Evolutionary conservation across 2,329 filamentous ascomycete genomes (phyloP).

Genomic region (Pestalotiopsis sp.): DNA sequence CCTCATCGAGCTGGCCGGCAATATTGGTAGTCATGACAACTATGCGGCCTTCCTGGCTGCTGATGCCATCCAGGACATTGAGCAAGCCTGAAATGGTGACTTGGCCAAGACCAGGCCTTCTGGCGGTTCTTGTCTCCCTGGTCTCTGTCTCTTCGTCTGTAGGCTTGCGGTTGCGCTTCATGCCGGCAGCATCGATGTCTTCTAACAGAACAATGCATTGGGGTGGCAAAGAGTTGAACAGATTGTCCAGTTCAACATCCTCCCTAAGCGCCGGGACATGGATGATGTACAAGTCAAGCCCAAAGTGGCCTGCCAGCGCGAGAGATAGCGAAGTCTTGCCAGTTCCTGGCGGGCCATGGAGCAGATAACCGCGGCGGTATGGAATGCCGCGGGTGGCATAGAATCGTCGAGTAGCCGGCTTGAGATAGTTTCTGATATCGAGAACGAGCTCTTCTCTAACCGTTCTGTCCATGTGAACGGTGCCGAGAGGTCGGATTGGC

Average conservation of each 20-base stretch:
- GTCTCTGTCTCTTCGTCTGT: constrained; percentile 9
- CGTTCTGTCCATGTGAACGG: constrained; percentile 36
- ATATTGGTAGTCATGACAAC: constrained; percentile 72
- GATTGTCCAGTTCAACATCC: constrained; percentile 29
- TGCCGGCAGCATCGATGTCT: constrained; percentile 55
- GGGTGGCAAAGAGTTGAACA: constrained; percentile 33
- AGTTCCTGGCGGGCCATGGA: constrained; percentile 72
- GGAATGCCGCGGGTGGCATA: constrained; percentile 74
- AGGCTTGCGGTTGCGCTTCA: constrained; percentile 37
- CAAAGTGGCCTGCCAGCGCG: constrained; percentile 67
- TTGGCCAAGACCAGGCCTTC: constrained; percentile 62
- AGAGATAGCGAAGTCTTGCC: constrained; percentile 78
- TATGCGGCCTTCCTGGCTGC: constrained; percentile 68
- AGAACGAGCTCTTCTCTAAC: constrained; percentile 64
- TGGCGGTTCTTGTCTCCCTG: background rate
- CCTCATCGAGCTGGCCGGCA: constrained; percentile 65
- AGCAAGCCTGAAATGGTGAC: constrained; percentile 67
- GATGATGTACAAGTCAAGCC: constrained; percentile 73
- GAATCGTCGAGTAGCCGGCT: constrained; percentile 57
- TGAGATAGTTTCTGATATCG: constrained; percentile 69
- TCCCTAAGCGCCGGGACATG: constrained; percentile 55
- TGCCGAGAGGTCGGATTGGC: constrained; percentile 32
- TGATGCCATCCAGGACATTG: constrained; percentile 62
- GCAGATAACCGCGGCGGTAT: constrained; percentile 70
- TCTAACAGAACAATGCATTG: constrained; percentile 52